Evolutionary conservation across 1,284 basidiomycete species (phyloP), one percentile per base, ranked within the genome.

Genomic region (Ustilago loliicola): DNA sequence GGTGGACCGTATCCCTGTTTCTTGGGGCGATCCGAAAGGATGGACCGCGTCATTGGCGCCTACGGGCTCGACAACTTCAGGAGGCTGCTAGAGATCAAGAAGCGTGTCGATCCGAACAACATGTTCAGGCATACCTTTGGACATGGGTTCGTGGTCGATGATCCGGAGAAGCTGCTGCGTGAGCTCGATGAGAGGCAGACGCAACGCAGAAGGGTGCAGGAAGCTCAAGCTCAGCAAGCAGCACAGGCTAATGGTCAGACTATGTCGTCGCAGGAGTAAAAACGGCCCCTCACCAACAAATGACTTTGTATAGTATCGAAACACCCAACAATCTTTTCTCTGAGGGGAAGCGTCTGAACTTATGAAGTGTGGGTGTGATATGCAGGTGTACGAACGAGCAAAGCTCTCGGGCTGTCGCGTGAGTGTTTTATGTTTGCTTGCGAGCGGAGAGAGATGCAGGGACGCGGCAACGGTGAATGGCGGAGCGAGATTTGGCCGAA

Each of bases 1-100:
- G 81, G 81, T 25, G 81, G 81, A 3, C 81, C 81, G 1, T 77
- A 74, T 25, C 78, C 81, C 17, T 81, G 74, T 48, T 83, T 83
- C 71, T 61, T 83, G 48, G 80, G 81, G 2, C 45, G 81, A 9
- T 66, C 64, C 7, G 81, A 83, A 59, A 45, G 62, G 19, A 70
- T 72, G 59, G 67, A 77, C 36, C 61, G 81, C 17, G 74, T 81
- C 9, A 69, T 72, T 34, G 78, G 77, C 10, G 71, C 75, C 0
- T 83, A 80, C 47, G 81, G 81, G 4, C 42, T 67, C 30, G 62
- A 63, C 32, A 83, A 82, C 52, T 80, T 82, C 50, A 66, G 60
- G 38, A 45, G 70, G 54, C 51, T 83, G 55, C 15, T 80, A 21
- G 55, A 70, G 40, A 61, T 82, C 67, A 83, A 83, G 67, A 69